Evolutionary conservation across 2,329 filamentous ascomycete species (phyloP), one percentile per base, ranked within the genome.

Genomic region (Calcarisporium arbuscula): DNA sequence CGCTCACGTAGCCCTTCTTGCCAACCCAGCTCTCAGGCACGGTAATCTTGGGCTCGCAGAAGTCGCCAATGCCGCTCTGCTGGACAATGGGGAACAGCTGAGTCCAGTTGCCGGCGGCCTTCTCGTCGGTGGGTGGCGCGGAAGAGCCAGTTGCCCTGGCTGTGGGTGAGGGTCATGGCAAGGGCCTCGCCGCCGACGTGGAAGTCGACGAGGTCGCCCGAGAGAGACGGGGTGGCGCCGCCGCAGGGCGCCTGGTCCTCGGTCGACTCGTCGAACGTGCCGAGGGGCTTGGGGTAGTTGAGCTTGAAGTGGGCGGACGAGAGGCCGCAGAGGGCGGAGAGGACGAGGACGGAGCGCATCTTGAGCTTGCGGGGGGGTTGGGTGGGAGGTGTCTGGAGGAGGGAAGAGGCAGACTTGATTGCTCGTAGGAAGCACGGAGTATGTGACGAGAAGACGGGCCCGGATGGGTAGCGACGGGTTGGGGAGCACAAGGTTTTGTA

Each of bases 141-240:
- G 60, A 75, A 72, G 12, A 80, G 62, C 68, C 67, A 79, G 35
- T 61, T 72, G 44, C 62, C 58, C 50, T 73, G 62, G 4, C 70
- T 60, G 48, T 80, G 76, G 4, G 62, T 65, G 7, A 67, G 60
- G 7, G 53, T 56, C 32, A 70, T 49, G 39, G 64, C 61, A 21
- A 79, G 58, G 37, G 68, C 57, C 44, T 77, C 69, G 45, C 74
- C 74, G 45, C 59, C 72, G 39, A 78, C 69, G 49, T 77, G 67
- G 54, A 78, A 78, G 45, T 75, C 64, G 21, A 71, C 63, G 14
- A 69, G 52, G 5, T 65, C 65, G 0, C 59, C 60, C 4, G 56
- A 52, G 19, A 58, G 43, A 12, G 70, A 58, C 20, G 70, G 59
- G 0, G 59, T 57, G 51, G 67, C 67, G 43, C 72, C 70, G 41